phyloP scores from a whole-genome alignment of 768 basidiomycete species.

The Leccinum longicurvipes region DNA sequence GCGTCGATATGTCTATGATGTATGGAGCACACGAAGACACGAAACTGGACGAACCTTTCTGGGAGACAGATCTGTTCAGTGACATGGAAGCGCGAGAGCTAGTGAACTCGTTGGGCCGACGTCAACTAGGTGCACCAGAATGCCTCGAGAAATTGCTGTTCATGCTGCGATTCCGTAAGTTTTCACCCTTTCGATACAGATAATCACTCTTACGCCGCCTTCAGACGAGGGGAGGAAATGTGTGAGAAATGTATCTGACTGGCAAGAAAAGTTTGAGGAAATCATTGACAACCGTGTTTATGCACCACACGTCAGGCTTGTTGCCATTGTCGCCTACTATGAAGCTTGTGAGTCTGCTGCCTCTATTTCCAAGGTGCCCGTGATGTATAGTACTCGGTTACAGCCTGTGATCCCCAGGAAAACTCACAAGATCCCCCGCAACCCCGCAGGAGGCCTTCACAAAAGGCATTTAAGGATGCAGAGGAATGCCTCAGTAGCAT shows the following conservation, averaged over 20 bases:
- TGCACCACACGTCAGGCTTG: constrained; percentile 16
- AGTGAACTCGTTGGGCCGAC: background rate
- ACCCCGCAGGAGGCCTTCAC: background rate
- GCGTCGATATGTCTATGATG: background rate
- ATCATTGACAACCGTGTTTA: constrained; percentile 10
- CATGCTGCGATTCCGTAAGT: constrained; percentile 5
- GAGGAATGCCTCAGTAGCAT: constrained; percentile 11
- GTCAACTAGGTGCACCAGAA: constrained; percentile 7
- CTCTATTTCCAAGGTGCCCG: background rate
- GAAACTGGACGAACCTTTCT: background rate
- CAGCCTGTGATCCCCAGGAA: constrained; percentile 7
- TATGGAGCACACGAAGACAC: background rate
- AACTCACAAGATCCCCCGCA: background rate
- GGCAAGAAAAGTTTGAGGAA: constrained; percentile 7
- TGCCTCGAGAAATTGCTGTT: constrained; percentile 14
- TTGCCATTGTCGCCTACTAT: constrained; percentile 20
- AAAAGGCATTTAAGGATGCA: constrained; percentile 11
- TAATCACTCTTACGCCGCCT: background rate
- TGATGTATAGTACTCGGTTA: background rate
- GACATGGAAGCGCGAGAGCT: constrained; percentile 3
- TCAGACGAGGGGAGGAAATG: constrained; percentile 20
- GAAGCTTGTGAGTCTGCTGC: constrained; percentile 19
- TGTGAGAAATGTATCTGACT: constrained; percentile 11
- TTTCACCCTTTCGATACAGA: background rate
- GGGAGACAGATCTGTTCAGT: constrained; percentile 13